Base-by-base conservation (phyloP, 2,329 filamentous ascomycete species). In the Samsoniella hepiali region DNA sequence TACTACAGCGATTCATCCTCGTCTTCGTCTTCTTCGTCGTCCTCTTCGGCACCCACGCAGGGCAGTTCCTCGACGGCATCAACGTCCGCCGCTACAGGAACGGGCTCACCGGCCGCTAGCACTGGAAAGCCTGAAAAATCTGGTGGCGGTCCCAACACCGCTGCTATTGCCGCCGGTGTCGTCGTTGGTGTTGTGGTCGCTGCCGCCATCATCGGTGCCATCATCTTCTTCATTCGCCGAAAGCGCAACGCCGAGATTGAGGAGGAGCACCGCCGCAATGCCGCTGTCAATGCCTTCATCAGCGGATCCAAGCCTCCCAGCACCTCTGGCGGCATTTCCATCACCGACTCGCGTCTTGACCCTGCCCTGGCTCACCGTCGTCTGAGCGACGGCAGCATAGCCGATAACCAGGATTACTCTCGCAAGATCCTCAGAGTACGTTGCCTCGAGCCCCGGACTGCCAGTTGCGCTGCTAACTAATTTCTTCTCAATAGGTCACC, bases 371-470 rank as follows among this genome's bases (percentile, higher is more conserved):
- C 89, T 64, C 86, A 93, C 69, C 84, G 92, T 73, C 87, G 93
- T 76, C 85, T 94, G 79, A 97, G 94, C 78, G 91, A 95, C 72
- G 94, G 94, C 69, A 97, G 93, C 77, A 97, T 98, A 76, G 94
- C 93, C 59, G 94, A 98, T 76, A 96, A 97, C 78, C 88, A 96
- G 78, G 94, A 98, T 76, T 98, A 97, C 79, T 97, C 94, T 67
- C 88, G 94, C 79, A 90, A 91, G 79, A 97, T 98, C 77, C 85
- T 98, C 73, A 91, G 96, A 87, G 94, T 96, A 84, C 68, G 85
- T 79, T 63, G n/a, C 56, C 1, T 32, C 6, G 3, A 34, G 17
- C 8, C 27, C 27, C 1, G 32, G 3, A 15, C 10, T 15, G 3
- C 3, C 17, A 54, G 15, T 36, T 29, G 53, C 2, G 8, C 22